Base-by-base conservation (phyloP, 2,329 filamentous ascomycete genomes). In the Aspergillus chevalieri region DNA sequence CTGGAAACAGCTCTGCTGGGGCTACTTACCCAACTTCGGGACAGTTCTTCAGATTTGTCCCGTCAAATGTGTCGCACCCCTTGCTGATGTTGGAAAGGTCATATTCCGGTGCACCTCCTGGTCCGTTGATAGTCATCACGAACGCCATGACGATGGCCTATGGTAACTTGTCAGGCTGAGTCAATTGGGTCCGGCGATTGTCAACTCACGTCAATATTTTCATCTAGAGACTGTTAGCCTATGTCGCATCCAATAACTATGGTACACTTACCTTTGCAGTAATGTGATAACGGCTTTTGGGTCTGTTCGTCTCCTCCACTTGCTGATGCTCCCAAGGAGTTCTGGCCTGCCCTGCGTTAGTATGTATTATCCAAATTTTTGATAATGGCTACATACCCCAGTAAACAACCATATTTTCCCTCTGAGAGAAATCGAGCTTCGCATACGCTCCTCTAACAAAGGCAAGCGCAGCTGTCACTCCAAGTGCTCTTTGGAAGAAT, bases 31-130 rank as follows among this genome's bases (percentile, higher is more conserved):
- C 84, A 41, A 89, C 77, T 52, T 86, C 68, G 0, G 84, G 78
- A 57, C 85, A 89, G 52, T 76, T 73, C 14, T 83, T 68, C 7
- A 86, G 71, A 4, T 74, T 69, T 0, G 78, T 82, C n/a, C 79
- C 82, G 0, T 72, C 51, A 49, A 86, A 85, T 1, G 70, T 65
- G 4, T 75, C 78, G 66, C 85, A 88, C 42, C 75, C 76, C 54
- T 84, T 72, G n/a, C 78, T 78, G 6, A 79, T 77, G 53, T 81
- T 85, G 47, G 84, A 79, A 59, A 88, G 84, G 67, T 88, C 85
- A 50, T 83, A 69, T 38, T 74, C 72, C 0, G 78, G 76, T 17
- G 68, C 69, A 10, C 72, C 70, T 19, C 72, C 74, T 3, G 73
- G 71, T 14, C 75, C 77, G 42, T 72, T 76, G 53, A 87, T 78